A percentile compares a stretch with the other conserved stretches of the same genome.
Conservation (phyloP, 2,329 filamentous ascomycete species). For the Plenodomus biglobosus region DNA sequence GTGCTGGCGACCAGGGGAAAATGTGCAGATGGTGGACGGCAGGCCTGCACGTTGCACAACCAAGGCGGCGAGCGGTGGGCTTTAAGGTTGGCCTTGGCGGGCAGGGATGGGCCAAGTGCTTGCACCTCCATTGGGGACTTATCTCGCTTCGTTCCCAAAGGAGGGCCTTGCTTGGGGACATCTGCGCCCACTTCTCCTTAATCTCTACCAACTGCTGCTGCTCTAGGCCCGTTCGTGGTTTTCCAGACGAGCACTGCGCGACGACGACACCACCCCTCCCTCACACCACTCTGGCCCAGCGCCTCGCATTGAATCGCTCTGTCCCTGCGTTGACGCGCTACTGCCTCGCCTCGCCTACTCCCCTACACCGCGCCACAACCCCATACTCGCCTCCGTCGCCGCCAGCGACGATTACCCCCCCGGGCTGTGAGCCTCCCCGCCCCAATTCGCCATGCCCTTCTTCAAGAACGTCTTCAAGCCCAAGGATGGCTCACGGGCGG, state of each 20-base stretch:
- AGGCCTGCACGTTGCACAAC: too few relatives aligned
- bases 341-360: slow-evolving; percentile 13
- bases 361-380: slow-evolving; percentile 11
- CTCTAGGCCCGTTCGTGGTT: slow-evolving; percentile 7
- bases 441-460: slow-evolving; percentile 37
- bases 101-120: slow-evolving; percentile 6
- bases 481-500: slow-evolving; percentile 36
- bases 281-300: slow-evolving; percentile 6
- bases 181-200: slow-evolving; percentile 21
- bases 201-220: slow-evolving; percentile 9
- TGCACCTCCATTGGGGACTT: slow-evolving; percentile 14
- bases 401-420: slow-evolving; percentile 21
- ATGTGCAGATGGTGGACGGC: too few relatives aligned
- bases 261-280: background rate
- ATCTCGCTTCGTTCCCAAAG: slow-evolving; percentile 24
- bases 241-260: slow-evolving; percentile 12
- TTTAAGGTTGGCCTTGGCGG: slow-evolving; percentile 14
- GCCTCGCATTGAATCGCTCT: slow-evolving; percentile 10
- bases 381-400: slow-evolving; percentile 12
- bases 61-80: slow-evolving; percentile 1
- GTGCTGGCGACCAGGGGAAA: slow-evolving; percentile 1
- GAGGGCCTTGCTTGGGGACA: slow-evolving; percentile 13
- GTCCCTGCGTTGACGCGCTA: slow-evolving; percentile 22
- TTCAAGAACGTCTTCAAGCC: slow-evolving; percentile 45
- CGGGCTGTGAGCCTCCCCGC: slow-evolving; percentile 23